Evolutionary conservation across 192 early-diverging fungal species (phyloP).

Genomic region (Kickxella alabastrina): DNA sequence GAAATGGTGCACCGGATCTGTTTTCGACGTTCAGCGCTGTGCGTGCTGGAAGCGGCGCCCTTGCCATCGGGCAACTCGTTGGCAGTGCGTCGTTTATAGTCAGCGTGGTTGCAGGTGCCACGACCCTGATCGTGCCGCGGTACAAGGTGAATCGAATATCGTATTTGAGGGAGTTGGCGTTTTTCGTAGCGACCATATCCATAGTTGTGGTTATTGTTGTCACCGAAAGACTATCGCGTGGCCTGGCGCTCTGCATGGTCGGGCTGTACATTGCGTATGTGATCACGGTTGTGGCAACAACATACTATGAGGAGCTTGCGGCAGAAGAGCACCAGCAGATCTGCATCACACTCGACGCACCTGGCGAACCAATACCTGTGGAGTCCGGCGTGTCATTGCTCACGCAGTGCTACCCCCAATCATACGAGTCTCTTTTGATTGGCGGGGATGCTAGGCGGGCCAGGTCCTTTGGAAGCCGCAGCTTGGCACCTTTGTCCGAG

Average conservation of each 20-base stretch:
- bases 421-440: no score
- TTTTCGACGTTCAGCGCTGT: slow-evolving; percentile 85
- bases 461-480: neutral
- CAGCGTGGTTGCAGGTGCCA: slow-evolving; percentile 77
- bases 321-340: no score
- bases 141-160: slow-evolving; percentile 64
- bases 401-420: no score
- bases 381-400: no score
- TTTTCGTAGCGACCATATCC: slow-evolving; percentile 56
- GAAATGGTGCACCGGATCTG: slow-evolving; percentile 91
- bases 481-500: neutral
- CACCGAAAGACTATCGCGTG: slow-evolving; percentile 21
- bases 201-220: slow-evolving; percentile 32
- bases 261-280: slow-evolving; percentile 45
- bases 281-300: slow-evolving; percentile 40
- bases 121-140: slow-evolving; percentile 69
- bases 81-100: slow-evolving; percentile 82
- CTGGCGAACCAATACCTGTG: no score
- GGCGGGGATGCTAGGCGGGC: neutral
- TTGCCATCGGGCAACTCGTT: slow-evolving; percentile 90
- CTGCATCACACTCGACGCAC: no score
- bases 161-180: slow-evolving; percentile 76
- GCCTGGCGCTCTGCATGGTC: slow-evolving; percentile 40
- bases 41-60: slow-evolving; percentile 61
- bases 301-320: slow-evolving; percentile 44